Evolutionary conservation across 2,329 filamentous ascomycete genomes (phyloP), one percentile per base, ranked within the genome.

Genomic region (Orbilia blumenaviensis): DNA sequence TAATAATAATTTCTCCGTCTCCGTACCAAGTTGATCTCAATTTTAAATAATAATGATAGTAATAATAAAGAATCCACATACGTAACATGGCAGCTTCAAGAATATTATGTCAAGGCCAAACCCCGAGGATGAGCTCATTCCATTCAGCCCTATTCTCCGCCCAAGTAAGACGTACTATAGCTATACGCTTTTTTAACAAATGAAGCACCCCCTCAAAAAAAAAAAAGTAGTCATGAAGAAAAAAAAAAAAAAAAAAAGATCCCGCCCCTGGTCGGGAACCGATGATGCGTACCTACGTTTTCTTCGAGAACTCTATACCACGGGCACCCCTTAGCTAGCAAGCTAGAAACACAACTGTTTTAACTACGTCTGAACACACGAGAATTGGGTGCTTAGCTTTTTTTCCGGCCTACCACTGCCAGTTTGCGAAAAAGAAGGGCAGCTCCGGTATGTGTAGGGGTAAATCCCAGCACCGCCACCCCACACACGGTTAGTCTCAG

Each of bases 301-400:
- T 38, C 38, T 56, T 56, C 18, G 29, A n/a, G n/a, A n/a, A n/a
- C n/a, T n/a, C n/a, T 56, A 36, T 14, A 38, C 46, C 29, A n/a
- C 29, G 16, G 4, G 23, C 12, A 50, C 14, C 46, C 46, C 29
- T 34, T n/a, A n/a, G n/a, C n/a, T n/a, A n/a, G n/a, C n/a, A n/a
- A 54, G 52, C 52, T 14, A 38, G 52, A 56, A 56, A 56, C 52
- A 56, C 52, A 23, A 23, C 34, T 69, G 66, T 71, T 71, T 71
- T 58, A 71, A 27, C 29, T 48, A 54, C 27, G 66, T 71, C 66
- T 63, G 66, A 71, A 63, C 66, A 71, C 56, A 71, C 66, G 66
- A 63, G 25, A 23, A 29, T 16, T 6, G 16, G 48, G 52, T 56
- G 52, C 29, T 56, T 56, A 52, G 48, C 48, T 52, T 27, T 29